Evolutionary conservation across 768 basidiomycete species (phyloP).

Genomic region (Russula vinacea): DNA sequence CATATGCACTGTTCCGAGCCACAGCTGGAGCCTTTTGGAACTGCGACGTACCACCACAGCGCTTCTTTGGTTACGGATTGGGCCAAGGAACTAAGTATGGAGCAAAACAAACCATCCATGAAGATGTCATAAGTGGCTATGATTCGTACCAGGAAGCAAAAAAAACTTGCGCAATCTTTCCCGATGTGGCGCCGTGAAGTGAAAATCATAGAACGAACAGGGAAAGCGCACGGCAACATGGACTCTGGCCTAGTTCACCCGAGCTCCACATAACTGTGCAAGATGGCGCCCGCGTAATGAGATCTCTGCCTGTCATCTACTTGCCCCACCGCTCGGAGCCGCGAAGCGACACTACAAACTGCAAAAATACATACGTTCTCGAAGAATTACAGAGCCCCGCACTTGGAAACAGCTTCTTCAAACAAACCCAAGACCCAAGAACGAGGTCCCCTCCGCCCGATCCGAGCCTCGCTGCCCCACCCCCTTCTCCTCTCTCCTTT

Average conservation of each 20-base stretch:
- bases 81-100: slow-evolving; percentile 1
- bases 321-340: not conserved
- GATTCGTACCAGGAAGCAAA: not conserved
- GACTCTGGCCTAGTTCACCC: slow-evolving; percentile 1
- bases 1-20: not conserved
- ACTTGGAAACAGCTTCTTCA: slow-evolving; percentile 7
- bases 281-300: slow-evolving; percentile 4
- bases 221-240: slow-evolving; percentile 9
- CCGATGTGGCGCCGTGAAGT: slow-evolving; percentile 12
- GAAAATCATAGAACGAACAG: not conserved
- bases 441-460: not conserved
- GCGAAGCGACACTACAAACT: not conserved
- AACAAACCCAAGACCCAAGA: not conserved
- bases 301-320: not conserved
- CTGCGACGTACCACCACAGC: not conserved
- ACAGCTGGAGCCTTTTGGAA: not conserved
- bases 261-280: slow-evolving; percentile 15
- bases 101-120: not conserved
- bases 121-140: not conserved
- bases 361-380: not conserved
- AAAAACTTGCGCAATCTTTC: slow-evolving; percentile 1
- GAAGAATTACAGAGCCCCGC: not conserved
- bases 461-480: not conserved
- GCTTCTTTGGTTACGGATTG: not conserved
- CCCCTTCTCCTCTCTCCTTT: no score